phyloP scores from a whole-genome alignment of 768 basidiomycete species.

The Serpula lacrymans region DNA sequence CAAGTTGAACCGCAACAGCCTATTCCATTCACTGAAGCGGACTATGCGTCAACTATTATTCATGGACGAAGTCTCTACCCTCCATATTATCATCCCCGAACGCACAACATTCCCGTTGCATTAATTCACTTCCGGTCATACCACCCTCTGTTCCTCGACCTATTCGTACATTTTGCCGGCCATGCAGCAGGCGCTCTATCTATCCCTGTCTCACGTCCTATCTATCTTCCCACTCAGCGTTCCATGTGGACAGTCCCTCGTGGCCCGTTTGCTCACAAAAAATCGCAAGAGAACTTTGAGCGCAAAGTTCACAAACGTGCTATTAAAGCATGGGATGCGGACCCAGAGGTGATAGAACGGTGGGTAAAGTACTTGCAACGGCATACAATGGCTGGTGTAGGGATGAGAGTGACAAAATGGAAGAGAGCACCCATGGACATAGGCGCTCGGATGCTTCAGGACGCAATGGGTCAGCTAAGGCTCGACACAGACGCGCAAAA shows the following conservation, averaged over 20 bases:
- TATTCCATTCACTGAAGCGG: constrained; percentile 31
- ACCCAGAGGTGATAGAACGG: constrained; percentile 69
- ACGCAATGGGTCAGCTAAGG: constrained; percentile 32
- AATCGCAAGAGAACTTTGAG: constrained; percentile 94
- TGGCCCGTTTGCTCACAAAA: constrained; percentile 90
- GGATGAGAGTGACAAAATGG: constrained; percentile 79
- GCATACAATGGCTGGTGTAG: constrained; percentile 82
- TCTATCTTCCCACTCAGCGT: constrained; percentile 69
- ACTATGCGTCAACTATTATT: constrained; percentile 50
- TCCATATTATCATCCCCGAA: constrained; percentile 54
- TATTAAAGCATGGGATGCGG: constrained; percentile 90
- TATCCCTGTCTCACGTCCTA: constrained; percentile 68
- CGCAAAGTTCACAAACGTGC: constrained; percentile 76
- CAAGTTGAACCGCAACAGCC: constrained; percentile 2
- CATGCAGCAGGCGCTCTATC: constrained; percentile 85
- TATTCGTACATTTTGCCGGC: constrained; percentile 79
- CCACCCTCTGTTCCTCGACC: constrained; percentile 59
- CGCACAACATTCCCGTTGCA: constrained; percentile 75
- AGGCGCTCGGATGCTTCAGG: constrained; percentile 38
- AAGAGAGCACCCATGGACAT: constrained; percentile 58
- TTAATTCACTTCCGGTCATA: constrained; percentile 82
- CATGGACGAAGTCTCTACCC: constrained; percentile 58
- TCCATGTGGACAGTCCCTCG: constrained; percentile 82
- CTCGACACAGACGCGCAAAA: constrained; percentile 24
- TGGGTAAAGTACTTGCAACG: constrained; percentile 78